These are phyloP conservation scores for Selaginella tamariscina DNA, from an alignment of 75 land plant species.

Conservation along the genomic window DNA sequence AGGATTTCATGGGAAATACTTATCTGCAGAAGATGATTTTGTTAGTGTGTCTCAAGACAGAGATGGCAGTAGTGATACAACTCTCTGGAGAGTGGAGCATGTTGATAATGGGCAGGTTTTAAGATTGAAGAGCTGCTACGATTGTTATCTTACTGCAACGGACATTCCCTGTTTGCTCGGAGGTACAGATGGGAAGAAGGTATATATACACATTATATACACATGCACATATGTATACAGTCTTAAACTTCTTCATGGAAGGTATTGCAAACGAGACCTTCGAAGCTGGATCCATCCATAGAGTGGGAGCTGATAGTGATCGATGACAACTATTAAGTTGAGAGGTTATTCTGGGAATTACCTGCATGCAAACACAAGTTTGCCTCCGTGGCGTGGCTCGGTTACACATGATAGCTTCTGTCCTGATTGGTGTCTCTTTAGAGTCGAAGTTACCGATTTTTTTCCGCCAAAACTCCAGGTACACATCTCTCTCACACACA, in stretches of 20 bases:
- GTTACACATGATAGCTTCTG: slow-evolving; percentile 12
- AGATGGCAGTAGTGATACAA: not conserved
- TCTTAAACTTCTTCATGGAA: too few species aligned
- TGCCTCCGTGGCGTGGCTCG: slow-evolving; percentile 4
- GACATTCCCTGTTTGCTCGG: slow-evolving; percentile 4
- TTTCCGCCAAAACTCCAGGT: not conserved
- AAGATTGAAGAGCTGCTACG: slow-evolving; percentile 13
- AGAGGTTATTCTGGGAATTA: not conserved
- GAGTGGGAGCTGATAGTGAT: slow-evolving; percentile 4
- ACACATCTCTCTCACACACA: not conserved
- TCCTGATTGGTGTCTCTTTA: not conserved
- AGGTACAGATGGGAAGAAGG: slow-evolving; percentile 5
- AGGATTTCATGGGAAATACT: slow-evolving; percentile 3
- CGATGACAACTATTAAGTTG: not conserved
- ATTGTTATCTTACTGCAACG: slow-evolving; percentile 9
- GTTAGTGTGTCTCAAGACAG: slow-evolving; percentile 7
- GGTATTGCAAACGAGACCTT: slow-evolving; percentile 5
- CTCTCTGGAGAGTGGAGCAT: slow-evolving; percentile 1
- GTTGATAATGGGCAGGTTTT: not conserved
- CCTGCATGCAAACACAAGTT: not conserved
- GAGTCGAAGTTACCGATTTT: not conserved
- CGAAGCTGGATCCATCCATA: not conserved
- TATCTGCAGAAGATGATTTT: not conserved
- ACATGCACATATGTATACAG: too few species aligned
- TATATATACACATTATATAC: too few species aligned